These are phyloP conservation scores for Ceratocystis cubensis DNA, from an alignment of 2,329 filamentous ascomycete species.

Conservation along the genomic window DNA sequence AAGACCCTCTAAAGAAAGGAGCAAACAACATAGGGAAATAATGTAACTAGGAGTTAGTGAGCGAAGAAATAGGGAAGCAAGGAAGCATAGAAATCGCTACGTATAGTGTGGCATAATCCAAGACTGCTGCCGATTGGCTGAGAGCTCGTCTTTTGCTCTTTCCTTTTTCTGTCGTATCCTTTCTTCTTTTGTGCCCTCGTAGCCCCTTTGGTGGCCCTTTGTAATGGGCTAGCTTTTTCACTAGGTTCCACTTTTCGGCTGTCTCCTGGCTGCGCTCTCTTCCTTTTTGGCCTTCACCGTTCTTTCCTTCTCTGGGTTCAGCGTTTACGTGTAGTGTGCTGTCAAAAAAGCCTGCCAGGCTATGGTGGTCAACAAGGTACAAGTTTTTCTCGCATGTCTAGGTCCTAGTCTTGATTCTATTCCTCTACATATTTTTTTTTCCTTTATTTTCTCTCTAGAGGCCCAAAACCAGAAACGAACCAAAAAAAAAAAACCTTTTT, in stretches of 20 bases:
- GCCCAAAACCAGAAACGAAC: neutral
- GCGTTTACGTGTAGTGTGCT: neutral
- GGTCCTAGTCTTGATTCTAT: neutral
- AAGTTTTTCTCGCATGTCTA: conserved; percentile 3
- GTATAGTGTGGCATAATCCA: neutral
- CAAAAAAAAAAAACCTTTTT: neutral
- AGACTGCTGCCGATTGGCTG: conserved; percentile 2
- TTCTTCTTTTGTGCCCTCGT: neutral
- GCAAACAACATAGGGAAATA: neutral
- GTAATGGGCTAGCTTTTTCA: neutral
- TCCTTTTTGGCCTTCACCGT: neutral
- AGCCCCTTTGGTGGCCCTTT: neutral
- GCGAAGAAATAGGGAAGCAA: neutral
- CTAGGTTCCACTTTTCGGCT: conserved; percentile 5
- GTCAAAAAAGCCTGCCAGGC: conserved; percentile 3
- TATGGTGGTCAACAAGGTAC: neutral
- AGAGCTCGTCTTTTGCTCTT: neutral
- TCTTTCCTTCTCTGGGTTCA: neutral
- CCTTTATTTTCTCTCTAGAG: neutral
- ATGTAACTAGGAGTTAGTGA: neutral
- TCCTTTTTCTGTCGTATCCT: neutral
- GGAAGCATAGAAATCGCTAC: neutral
- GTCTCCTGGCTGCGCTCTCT: neutral
- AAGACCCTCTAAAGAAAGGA: neutral
- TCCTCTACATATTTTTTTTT: conserved; percentile 4